Evolutionary conservation across 1,284 basidiomycete genomes (phyloP), one percentile per base, ranked within the genome.

Genomic region (Apiotrichum domesticum): DNA sequence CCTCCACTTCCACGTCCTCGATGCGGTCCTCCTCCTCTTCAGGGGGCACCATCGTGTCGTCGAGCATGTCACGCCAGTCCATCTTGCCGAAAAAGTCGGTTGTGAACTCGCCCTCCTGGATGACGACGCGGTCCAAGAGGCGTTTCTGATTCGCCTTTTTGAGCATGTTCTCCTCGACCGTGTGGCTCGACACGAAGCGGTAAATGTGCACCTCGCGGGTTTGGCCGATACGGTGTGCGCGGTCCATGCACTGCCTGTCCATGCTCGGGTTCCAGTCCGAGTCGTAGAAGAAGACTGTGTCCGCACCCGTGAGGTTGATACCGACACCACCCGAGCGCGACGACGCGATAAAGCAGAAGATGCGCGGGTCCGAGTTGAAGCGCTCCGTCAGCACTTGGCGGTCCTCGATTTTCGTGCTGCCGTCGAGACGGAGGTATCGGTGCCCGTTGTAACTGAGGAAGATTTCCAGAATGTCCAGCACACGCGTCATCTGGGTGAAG

Each of bases 251-350:
- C 74, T 98, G 94, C 53, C 87, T 82, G 72, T 98, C 94, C 87
- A 97, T 96, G 63, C 95, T 92, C 0, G 93, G 93, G 68, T 97
- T 97, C 81, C 96, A 98, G 74, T 98, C 95, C 55, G 90, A 90
- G 72, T 98, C 94, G 72, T 96, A 97, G 76, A 77, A 73, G 52
- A 97, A 83, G 63, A 98, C 94, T 0, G 92, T 96, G 72, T 97
- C 92, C 14, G 94, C 94, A n/a, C 94, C 94, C 8, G 94, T 94
- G 56, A 94, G 77, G 69, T 98, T 98, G 79, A 98, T 96, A 14
- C 94, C 95, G 48, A 98, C 88, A 14, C 94, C 95, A 6, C 95
- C 94, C 3, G 91, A 93, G 54, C 95, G 81, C 3, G 90, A 94
- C 15, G 88, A 91, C 3, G 94, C 87, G 66, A 98, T 97, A 76